Conservation (phyloP, 805 yeast genomes). For the Kodamaea leandrae region DNA sequence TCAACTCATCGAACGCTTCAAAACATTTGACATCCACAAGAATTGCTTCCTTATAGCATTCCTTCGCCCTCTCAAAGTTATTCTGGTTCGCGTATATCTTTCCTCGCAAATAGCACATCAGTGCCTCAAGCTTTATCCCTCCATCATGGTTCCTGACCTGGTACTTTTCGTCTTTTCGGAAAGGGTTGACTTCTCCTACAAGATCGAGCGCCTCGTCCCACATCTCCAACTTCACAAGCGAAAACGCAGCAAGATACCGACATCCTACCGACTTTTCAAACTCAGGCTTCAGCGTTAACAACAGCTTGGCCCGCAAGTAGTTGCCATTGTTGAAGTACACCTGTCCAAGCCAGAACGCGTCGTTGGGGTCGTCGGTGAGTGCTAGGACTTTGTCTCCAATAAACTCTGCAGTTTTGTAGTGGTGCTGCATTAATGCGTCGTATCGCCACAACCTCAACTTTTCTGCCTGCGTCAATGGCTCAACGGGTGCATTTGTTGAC, state of each 20-base stretch:
- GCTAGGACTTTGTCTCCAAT: slow-evolving; percentile 88
- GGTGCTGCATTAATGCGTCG: slow-evolving; percentile 90
- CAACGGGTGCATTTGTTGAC: slow-evolving; percentile 11
- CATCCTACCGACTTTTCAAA: slow-evolving; percentile 68
- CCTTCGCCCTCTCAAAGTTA: slow-evolving; percentile 82
- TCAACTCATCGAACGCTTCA: slow-evolving; percentile 84
- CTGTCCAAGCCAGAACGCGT: slow-evolving; percentile 96
- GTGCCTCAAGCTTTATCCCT: slow-evolving; percentile 83
- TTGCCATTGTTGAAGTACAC: slow-evolving; percentile 75
- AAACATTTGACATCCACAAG: slow-evolving; percentile 85
- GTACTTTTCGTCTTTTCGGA: slow-evolving; percentile 42
- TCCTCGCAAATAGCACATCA: slow-evolving; percentile 84
- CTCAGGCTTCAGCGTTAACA: slow-evolving; percentile 54
- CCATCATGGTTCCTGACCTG: slow-evolving; percentile 61
- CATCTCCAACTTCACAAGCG: slow-evolving; percentile 65
- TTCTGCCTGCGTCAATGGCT: slow-evolving; percentile 75
- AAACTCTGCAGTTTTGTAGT: slow-evolving; percentile 83
- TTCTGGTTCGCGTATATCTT: slow-evolving; percentile 77
- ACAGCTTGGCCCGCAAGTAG: slow-evolving; percentile 72
- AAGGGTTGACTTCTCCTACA: slow-evolving; percentile 81
- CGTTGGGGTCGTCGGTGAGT: slow-evolving; percentile 82
- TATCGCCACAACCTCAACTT: slow-evolving; percentile 87
- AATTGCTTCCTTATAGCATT: slow-evolving; percentile 83
- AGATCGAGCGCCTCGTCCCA: slow-evolving; percentile 90
- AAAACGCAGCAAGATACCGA: slow-evolving; percentile 73